phyloP scores from a whole-genome alignment of 164 flowering plant species.

The Euptelea pleiosperma region DNA sequence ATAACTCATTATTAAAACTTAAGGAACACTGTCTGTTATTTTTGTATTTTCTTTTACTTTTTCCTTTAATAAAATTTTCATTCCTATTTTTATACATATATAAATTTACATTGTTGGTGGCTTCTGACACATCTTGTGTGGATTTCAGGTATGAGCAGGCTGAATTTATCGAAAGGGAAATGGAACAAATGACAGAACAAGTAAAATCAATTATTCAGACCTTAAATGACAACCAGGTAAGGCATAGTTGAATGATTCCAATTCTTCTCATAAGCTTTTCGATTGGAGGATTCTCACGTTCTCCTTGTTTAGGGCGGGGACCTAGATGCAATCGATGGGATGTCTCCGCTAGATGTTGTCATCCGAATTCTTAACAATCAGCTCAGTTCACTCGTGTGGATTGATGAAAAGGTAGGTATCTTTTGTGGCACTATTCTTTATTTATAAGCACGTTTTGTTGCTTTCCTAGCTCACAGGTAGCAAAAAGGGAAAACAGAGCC shows the following conservation, averaged over 20 bases:
- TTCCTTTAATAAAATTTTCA: background rate
- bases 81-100: background rate
- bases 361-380: conserved; percentile 88
- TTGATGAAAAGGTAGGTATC: conserved; percentile 85
- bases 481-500: too few species aligned
- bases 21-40: too few species aligned
- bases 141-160: conserved; percentile 90
- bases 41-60: too few species aligned
- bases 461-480: too few species aligned
- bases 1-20: too few species aligned
- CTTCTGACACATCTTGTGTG: conserved; percentile 4
- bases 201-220: conserved; percentile 85
- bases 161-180: conserved; percentile 78
- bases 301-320: conserved; percentile 64
- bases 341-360: conserved; percentile 80
- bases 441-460: too few species aligned
- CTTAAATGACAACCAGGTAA: conserved; percentile 75
- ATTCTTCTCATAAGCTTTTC: conserved; percentile 3
- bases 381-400: conserved; percentile 90
- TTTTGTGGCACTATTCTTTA: too few species aligned
- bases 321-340: conserved; percentile 66
- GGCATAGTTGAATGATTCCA: background rate
- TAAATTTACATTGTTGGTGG: background rate
- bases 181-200: conserved; percentile 92
- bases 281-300: conserved; percentile 1